Evolutionary conservation across 495 filamentous ascomycete genomes (phyloP).

Genomic region (Niebla homalea): DNA sequence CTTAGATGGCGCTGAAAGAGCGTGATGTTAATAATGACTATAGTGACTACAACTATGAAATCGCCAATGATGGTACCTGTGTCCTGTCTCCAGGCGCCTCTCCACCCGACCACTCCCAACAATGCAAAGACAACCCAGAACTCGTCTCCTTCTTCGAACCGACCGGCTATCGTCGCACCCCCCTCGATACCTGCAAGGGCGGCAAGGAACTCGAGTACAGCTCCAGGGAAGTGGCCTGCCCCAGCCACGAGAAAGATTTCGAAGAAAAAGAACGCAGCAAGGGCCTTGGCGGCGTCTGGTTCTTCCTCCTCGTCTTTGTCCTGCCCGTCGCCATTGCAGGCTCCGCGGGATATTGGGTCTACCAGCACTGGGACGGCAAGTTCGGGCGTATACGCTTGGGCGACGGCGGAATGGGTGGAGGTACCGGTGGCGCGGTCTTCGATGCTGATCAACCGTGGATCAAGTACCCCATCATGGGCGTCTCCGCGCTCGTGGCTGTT

Average conservation of each 20-base stretch:
- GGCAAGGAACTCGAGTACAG: constrained; percentile 58
- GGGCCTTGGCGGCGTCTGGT: constrained; percentile 52
- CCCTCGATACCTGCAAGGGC: constrained; percentile 69
- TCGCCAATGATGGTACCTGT: constrained; percentile 61
- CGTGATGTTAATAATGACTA: constrained; percentile 13
- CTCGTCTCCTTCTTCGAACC: constrained; percentile 61
- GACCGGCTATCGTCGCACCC: constrained; percentile 84
- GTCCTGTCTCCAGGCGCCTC: constrained; percentile 53
- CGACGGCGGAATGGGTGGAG: constrained; percentile 30
- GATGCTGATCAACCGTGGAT: constrained; percentile 57
- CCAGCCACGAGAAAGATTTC: constrained; percentile 64
- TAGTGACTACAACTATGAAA: constrained; percentile 91
- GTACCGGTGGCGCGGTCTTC: constrained; percentile 28
- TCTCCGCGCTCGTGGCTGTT: constrained; percentile 67
- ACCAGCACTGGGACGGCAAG: constrained; percentile 71
- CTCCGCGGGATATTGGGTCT: constrained; percentile 72
- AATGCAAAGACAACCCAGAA: constrained; percentile 55
- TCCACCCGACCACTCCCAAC: constrained; percentile 48
- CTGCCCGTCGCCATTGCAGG: constrained; percentile 52
- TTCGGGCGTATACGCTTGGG: constrained; percentile 84
- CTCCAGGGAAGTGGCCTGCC: constrained; percentile 45
- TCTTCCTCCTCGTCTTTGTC: constrained; percentile 75
- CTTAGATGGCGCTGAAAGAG: no score
- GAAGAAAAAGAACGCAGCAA: constrained; percentile 41
- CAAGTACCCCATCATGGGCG: constrained; percentile 60